phyloP scores from a whole-genome alignment of 1,284 basidiomycete genomes.

The Lignosus rhinocerotis region DNA sequence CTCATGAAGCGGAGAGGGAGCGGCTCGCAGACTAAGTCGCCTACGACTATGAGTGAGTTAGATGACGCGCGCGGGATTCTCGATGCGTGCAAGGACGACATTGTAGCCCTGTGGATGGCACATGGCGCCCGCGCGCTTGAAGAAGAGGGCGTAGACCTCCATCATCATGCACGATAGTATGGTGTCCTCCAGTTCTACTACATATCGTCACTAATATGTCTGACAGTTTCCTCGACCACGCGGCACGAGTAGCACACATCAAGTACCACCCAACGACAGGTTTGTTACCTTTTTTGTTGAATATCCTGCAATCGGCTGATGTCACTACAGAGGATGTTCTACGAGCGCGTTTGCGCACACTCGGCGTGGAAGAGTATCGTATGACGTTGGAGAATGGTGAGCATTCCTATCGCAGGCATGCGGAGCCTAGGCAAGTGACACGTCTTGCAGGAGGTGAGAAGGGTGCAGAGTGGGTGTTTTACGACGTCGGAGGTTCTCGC shows the following conservation, averaged over 20 bases:
- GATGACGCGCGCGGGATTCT: constrained; percentile 50
- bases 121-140: constrained; percentile 42
- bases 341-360: constrained; percentile 61
- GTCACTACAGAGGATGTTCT: constrained; percentile 53
- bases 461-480: constrained; percentile 57
- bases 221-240: constrained; percentile 57
- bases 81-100: constrained; percentile 55
- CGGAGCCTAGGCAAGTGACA: neutral
- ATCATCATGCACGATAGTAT: constrained; percentile 63
- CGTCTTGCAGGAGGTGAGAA: constrained; percentile 30
- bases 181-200: constrained; percentile 25
- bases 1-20: constrained; percentile 19
- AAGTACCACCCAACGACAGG: constrained; percentile 51
- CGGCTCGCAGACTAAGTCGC: constrained; percentile 1
- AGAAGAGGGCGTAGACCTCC: constrained; percentile 44
- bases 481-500: constrained; percentile 61
- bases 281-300: neutral
- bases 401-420: neutral
- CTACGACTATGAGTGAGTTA: constrained; percentile 29
- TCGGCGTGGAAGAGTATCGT: constrained; percentile 63
- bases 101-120: constrained; percentile 52
- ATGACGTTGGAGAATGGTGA: constrained; percentile 52
- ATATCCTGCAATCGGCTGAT: neutral
- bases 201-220: neutral
- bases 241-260: constrained; percentile 47